These are phyloP conservation scores for Diaporthe citri DNA, from an alignment of 2,329 filamentous ascomycete genomes.

Conservation along the genomic window DNA sequence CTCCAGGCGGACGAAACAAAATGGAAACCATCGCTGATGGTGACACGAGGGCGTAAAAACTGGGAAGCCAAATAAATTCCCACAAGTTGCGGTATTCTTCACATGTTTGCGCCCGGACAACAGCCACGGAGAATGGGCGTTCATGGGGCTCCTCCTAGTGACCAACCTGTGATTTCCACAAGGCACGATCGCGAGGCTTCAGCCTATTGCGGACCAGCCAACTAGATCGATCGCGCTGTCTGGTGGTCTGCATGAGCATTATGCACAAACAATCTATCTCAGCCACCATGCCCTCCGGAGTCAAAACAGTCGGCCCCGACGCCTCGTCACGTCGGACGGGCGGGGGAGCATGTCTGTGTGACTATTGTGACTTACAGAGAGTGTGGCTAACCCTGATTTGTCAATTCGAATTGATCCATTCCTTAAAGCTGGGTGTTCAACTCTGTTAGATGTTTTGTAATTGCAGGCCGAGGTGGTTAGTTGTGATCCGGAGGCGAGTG, in stretches of 20 bases:
- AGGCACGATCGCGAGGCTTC: background rate
- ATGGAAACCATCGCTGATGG: background rate
- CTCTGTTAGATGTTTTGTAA: background rate
- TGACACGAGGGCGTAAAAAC: background rate
- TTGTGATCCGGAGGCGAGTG: background rate
- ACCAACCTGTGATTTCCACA: background rate
- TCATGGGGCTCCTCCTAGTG: background rate
- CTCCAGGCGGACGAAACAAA: background rate
- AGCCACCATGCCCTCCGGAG: background rate
- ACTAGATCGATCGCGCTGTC: background rate
- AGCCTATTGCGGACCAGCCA: background rate
- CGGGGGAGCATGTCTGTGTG: background rate
- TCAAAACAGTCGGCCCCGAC: conserved; percentile 3
- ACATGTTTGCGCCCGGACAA: conserved; percentile 14
- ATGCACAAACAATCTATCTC: conserved; percentile 1
- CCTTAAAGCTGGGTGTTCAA: background rate
- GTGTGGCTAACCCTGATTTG: too few relatives aligned
- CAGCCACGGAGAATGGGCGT: background rate
- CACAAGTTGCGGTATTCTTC: background rate
- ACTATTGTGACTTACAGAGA: background rate
- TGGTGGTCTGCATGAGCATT: background rate
- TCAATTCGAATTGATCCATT: background rate
- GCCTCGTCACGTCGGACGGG: background rate
- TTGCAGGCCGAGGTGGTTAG: background rate
- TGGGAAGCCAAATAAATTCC: background rate